Conservation (phyloP, 2,329 filamentous ascomycete species). For the Colletotrichum filicis region DNA sequence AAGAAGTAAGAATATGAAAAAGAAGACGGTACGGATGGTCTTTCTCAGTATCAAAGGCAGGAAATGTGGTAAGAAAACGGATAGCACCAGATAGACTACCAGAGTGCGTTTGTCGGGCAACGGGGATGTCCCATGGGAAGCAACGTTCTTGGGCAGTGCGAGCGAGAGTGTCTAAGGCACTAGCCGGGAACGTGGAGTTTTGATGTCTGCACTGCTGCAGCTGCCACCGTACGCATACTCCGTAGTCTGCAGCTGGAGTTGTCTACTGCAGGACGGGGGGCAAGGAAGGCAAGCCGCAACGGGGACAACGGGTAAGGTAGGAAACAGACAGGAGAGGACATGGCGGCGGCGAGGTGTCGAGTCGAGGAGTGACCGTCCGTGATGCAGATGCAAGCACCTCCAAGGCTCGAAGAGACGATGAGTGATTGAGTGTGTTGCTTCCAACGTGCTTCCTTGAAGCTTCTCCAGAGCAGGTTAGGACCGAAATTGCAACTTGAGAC, state of each 20-base stretch:
- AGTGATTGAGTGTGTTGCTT: neutral
- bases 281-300: neutral
- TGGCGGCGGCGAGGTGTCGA: constrained; percentile 2
- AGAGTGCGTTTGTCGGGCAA: constrained; percentile 6
- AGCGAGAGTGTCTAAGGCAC: neutral
- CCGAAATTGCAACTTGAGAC: constrained; percentile 26
- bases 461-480: constrained; percentile 17
- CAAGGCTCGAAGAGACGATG: neutral
- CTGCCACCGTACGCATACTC: no score
- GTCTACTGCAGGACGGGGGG: neutral
- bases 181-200: neutral
- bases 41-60: neutral
- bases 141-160: neutral
- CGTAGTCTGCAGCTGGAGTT: neutral
- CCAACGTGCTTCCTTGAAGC: constrained; percentile 19
- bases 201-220: neutral
- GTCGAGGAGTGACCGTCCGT: constrained; percentile 1
- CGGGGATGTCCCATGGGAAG: constrained; percentile 14
- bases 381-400: constrained; percentile 7
- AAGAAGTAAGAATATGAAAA: neutral
- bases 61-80: neutral
- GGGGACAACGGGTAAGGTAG: neutral
- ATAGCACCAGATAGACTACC: neutral
- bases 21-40: neutral
- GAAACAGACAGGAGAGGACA: neutral